A percentile compares a stretch with the other conserved stretches of the same genome.
phyloP scores from a whole-genome alignment of 2,329 filamentous ascomycete species.

The Periconia sp. region DNA sequence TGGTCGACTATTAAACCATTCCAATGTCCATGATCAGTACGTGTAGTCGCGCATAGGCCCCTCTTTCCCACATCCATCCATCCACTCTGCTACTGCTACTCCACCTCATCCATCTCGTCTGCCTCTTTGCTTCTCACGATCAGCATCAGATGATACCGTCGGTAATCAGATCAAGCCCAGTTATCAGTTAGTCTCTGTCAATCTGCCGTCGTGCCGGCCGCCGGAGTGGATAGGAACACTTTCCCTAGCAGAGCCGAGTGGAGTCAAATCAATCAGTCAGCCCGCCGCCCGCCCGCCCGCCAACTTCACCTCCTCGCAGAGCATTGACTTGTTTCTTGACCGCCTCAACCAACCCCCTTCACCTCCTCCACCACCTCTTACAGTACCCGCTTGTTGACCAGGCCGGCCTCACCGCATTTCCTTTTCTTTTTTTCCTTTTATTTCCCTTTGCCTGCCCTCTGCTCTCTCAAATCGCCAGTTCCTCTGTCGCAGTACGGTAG shows the following conservation, averaged over 20 bases:
- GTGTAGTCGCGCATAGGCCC: no score
- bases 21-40: no score
- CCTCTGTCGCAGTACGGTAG: constrained; percentile 18
- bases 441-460: not conserved
- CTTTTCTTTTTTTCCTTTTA: not conserved
- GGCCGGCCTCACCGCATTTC: constrained; percentile 1
- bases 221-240: not conserved
- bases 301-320: no score
- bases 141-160: not conserved
- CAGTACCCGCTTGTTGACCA: constrained; percentile 8
- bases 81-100: no score
- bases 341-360: constrained; percentile 6
- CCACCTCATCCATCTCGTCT: no score
- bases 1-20: no score
- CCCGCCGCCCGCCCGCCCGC: no score
- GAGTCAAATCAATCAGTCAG: not conserved
- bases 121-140: no score
- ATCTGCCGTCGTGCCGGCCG: not conserved
- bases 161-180: no score
- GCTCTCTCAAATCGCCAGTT: not conserved
- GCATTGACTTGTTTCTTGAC: constrained; percentile 6
- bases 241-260: not conserved
- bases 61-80: no score
- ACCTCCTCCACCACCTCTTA: not conserved
- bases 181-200: not conserved